Conservation (phyloP, 768 basidiomycete genomes). For the Rhodotorula kratochvilovae region DNA sequence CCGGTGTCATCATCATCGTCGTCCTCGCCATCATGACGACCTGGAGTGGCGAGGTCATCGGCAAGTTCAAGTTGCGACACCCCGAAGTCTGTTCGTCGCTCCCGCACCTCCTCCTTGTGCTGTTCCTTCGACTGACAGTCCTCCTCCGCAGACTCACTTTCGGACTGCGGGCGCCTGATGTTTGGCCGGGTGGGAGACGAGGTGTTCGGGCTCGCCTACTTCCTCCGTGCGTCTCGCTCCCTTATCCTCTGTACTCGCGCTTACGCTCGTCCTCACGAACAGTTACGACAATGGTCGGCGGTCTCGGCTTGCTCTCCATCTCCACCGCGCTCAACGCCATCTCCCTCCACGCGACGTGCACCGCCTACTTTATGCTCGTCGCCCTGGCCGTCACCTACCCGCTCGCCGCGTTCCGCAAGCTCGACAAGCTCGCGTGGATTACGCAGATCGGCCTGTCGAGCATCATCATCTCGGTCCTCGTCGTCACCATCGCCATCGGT, state of each 20-base stretch:
- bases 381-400: conserved; percentile 38
- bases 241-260: neutral
- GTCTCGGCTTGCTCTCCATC: conserved; percentile 43
- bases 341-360: conserved; percentile 46
- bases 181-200: neutral
- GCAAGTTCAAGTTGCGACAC: conserved; percentile 1
- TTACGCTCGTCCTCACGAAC: neutral
- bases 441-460: conserved; percentile 37
- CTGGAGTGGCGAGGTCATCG: neutral
- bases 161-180: neutral
- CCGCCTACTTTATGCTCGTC: conserved; percentile 46
- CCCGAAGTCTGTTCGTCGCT: conserved; percentile 1
- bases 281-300: conserved; percentile 30
- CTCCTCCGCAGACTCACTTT: neutral
- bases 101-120: too few relatives aligned
- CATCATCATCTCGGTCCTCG: conserved; percentile 29
- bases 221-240: neutral
- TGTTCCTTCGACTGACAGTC: too few relatives aligned
- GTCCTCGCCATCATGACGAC: neutral
- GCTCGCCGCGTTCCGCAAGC: conserved; percentile 42
- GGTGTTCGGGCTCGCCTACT: neutral
- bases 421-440: conserved; percentile 44
- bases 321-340: conserved; percentile 48
- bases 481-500: conserved; percentile 38
- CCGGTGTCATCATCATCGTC: conserved; percentile 5